Evolutionary conservation across 495 filamentous ascomycete species (phyloP).

Genomic region (Clavariopsis aquatica): DNA sequence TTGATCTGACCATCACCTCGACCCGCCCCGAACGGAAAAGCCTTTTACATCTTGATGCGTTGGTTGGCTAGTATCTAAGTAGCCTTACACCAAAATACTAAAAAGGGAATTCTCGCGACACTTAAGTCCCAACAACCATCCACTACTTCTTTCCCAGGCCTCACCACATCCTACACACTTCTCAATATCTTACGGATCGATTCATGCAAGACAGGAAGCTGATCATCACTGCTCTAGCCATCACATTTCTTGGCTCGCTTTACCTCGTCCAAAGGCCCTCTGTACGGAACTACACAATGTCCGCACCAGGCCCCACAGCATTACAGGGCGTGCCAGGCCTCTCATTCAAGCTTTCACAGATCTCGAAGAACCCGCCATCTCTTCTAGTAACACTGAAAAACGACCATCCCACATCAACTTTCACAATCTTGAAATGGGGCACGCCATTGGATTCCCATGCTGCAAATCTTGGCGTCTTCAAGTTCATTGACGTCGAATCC

Average conservation of each 20-base stretch:
- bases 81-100: not conserved
- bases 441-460: slow-evolving; percentile 33
- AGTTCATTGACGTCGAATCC: slow-evolving; percentile 15
- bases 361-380: slow-evolving; percentile 23
- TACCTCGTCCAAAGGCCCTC: slow-evolving; percentile 25
- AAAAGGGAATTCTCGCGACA: not conserved
- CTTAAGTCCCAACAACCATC: not conserved
- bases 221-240: slow-evolving; percentile 23
- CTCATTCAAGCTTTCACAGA: slow-evolving; percentile 31
- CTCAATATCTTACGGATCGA: not conserved
- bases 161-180: not conserved
- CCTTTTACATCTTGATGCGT: not conserved
- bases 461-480: slow-evolving; percentile 29
- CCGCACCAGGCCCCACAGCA: slow-evolving; percentile 1
- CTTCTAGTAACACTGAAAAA: slow-evolving; percentile 34
- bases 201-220: slow-evolving; percentile 24
- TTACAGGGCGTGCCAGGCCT: slow-evolving; percentile 17
- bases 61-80: not conserved
- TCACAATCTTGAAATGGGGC: slow-evolving; percentile 35
- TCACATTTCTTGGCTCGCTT: slow-evolving; percentile 26
- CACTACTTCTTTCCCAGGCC: not conserved
- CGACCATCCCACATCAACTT: slow-evolving; percentile 16
- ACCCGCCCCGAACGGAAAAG: not conserved
- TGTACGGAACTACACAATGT: slow-evolving; percentile 19
- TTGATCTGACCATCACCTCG: not conserved